Percentiles rank a stretch among this genome's conserved stretches.
phyloP scores from a whole-genome alignment of 345 rosid species.

The Schrenkiella parvula region DNA sequence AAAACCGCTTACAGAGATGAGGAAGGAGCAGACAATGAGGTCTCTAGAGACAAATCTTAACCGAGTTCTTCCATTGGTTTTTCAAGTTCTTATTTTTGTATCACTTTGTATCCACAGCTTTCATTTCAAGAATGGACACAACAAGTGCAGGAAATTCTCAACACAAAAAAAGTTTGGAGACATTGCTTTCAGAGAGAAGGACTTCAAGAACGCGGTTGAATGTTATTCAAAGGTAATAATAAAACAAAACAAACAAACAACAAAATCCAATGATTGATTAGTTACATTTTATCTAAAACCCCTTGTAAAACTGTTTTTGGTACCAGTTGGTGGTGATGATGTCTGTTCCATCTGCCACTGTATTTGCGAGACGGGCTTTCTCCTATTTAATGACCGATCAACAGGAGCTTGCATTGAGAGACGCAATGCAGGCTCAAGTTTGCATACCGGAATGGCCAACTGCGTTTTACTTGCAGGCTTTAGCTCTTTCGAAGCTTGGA shows the following conservation, averaged over 20 bases:
- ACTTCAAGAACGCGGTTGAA: constrained; percentile 73
- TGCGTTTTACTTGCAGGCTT: constrained; percentile 93
- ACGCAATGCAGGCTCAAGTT: constrained; percentile 96
- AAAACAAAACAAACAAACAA: neutral
- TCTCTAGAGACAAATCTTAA: constrained; percentile 10
- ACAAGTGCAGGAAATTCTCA: constrained; percentile 82
- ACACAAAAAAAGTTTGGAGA: constrained; percentile 80
- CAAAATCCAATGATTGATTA: neutral
- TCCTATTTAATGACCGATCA: constrained; percentile 61
- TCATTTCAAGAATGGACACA: constrained; percentile 98
- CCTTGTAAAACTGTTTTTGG: neutral
- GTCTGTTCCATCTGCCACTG: constrained; percentile 68
- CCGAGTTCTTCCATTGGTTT: neutral
- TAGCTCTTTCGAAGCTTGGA: constrained; percentile 88
- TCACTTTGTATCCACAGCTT: constrained; percentile 40
- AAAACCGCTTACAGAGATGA: constrained; percentile 83
- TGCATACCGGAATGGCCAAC: constrained; percentile 93
- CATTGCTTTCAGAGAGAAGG: constrained; percentile 79
- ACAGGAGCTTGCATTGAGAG: constrained; percentile 76
- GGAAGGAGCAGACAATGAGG: constrained; percentile 75
- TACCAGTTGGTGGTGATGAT: constrained; percentile 61
- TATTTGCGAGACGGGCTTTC: constrained; percentile 36
- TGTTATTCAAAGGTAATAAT: constrained; percentile 64
- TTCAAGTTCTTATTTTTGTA: neutral
- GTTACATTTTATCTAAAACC: neutral